phyloP scores from a whole-genome alignment of 2,329 filamentous ascomycete genomes.

The Cercospora sp. region DNA sequence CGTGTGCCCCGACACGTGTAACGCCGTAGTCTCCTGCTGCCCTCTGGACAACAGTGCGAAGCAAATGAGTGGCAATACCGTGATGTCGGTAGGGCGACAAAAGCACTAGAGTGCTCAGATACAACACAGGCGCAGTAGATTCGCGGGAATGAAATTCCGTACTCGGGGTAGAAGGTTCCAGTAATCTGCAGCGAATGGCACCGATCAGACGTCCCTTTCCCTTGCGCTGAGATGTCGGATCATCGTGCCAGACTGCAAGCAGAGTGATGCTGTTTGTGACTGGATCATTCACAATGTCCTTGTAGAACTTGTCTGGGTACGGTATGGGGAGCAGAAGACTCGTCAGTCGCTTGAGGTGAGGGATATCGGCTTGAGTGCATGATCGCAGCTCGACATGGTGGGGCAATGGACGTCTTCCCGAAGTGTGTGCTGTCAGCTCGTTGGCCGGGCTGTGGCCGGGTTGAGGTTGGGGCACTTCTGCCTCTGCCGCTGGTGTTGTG shows the following conservation, averaged over 20 bases:
- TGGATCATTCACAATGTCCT: conserved; percentile 58
- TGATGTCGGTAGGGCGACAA: conserved; percentile 60
- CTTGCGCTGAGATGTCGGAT: conserved; percentile 32
- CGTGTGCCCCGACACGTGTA: conserved; percentile 59
- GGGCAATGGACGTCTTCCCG: conserved; percentile 24
- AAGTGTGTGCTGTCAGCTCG: not conserved
- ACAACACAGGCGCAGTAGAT: conserved; percentile 46
- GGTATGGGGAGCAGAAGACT: conserved; percentile 60
- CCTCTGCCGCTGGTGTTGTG: not conserved
- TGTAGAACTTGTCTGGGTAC: conserved; percentile 63
- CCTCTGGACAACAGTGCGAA: conserved; percentile 42
- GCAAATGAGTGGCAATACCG: conserved; percentile 58
- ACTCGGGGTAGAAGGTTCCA: conserved; percentile 32
- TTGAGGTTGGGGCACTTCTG: not conserved
- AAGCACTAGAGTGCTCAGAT: conserved; percentile 62
- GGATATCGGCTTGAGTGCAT: conserved; percentile 55
- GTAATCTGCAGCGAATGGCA: conserved; percentile 50
- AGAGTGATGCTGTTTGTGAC: conserved; percentile 56
- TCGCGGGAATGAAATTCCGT: not conserved
- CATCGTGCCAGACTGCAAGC: conserved; percentile 59
- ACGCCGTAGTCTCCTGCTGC: conserved; percentile 53
- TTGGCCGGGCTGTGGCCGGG: not conserved
- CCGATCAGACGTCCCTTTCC: conserved; percentile 45
- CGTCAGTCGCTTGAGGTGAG: conserved; percentile 59
- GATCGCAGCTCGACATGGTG: conserved; percentile 56